Conservation (phyloP, 108 stramenopile species). For the Nitzschia sp. region DNA sequence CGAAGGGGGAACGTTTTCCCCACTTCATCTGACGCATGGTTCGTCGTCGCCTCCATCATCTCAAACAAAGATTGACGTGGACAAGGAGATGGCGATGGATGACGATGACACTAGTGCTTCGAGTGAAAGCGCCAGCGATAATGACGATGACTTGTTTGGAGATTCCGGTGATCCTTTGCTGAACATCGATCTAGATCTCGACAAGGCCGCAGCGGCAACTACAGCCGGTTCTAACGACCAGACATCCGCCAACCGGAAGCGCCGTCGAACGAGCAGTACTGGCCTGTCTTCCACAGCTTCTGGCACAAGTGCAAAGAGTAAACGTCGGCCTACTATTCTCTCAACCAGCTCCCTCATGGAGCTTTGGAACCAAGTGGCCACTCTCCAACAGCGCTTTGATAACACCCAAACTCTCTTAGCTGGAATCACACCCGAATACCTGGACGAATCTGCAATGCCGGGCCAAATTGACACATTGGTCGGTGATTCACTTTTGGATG, state of each 20-base stretch:
- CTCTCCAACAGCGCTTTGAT: conserved; percentile 40
- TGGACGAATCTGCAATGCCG: conserved; percentile 3
- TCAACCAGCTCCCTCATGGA: conserved; percentile 52
- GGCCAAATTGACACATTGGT: conserved; percentile 33
- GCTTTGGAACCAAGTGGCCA: conserved; percentile 39
- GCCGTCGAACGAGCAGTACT: conserved; percentile 41
- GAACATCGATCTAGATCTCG: conserved; percentile 53
- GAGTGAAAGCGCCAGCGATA: conserved; percentile 10
- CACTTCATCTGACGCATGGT: neutral
- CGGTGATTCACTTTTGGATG: conserved; percentile 40
- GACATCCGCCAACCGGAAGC: conserved; percentile 34
- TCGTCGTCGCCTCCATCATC: neutral
- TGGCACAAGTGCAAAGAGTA: conserved; percentile 10
- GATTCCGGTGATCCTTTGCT: conserved; percentile 42
- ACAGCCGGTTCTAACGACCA: conserved; percentile 12
- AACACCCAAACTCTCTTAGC: conserved; percentile 20
- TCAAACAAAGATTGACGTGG: neutral
- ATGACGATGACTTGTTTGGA: conserved; percentile 58
- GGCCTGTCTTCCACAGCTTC: neutral
- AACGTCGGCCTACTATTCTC: conserved; percentile 19
- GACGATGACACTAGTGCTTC: conserved; percentile 34
- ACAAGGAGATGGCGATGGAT: conserved; percentile 34
- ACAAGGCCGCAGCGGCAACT: conserved; percentile 20
- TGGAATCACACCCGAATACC: conserved; percentile 21
- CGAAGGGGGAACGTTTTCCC: conserved; percentile 8